Evolutionary conservation across 257 asterid genomes (phyloP).

Genomic region (Parsonsia alboflavescens): DNA sequence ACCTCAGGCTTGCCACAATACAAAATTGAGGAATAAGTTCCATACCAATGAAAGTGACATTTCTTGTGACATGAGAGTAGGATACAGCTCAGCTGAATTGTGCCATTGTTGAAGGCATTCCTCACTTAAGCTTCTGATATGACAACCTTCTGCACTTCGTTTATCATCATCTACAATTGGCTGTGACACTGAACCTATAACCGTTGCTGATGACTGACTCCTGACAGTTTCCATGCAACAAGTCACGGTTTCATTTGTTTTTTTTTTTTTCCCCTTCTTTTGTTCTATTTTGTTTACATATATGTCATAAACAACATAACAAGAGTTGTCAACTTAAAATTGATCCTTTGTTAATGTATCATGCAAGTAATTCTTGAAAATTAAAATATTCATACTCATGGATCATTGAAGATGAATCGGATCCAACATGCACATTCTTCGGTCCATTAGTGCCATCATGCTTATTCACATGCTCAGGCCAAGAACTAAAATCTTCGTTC

Average conservation of each 20-base stretch:
- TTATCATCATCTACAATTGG: background rate
- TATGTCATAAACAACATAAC: background rate
- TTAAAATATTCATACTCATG: background rate
- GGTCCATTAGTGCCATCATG: slow-evolving; percentile 2
- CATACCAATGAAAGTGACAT: slow-evolving; percentile 10
- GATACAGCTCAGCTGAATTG: background rate
- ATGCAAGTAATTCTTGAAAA: background rate
- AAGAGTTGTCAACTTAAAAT: background rate
- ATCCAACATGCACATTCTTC: background rate
- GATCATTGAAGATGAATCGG: slow-evolving; percentile 7
- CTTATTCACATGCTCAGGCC: slow-evolving; percentile 7
- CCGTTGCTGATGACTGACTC: slow-evolving; percentile 10
- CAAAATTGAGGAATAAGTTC: background rate
- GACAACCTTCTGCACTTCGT: background rate
- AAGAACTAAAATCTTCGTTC: slow-evolving; percentile 14
- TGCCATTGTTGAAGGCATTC: slow-evolving; percentile 14
- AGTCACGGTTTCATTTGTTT: background rate
- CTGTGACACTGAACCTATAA: background rate
- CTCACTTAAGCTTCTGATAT: background rate
- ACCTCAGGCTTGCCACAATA: no score
- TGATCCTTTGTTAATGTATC: background rate
- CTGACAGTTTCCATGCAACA: background rate
- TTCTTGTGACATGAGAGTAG: background rate
- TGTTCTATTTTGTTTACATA: background rate
- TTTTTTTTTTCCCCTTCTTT: background rate